Evolutionary conservation across 352 stramenopile genomes (phyloP).

Genomic region (Globisporangium radiosum): DNA sequence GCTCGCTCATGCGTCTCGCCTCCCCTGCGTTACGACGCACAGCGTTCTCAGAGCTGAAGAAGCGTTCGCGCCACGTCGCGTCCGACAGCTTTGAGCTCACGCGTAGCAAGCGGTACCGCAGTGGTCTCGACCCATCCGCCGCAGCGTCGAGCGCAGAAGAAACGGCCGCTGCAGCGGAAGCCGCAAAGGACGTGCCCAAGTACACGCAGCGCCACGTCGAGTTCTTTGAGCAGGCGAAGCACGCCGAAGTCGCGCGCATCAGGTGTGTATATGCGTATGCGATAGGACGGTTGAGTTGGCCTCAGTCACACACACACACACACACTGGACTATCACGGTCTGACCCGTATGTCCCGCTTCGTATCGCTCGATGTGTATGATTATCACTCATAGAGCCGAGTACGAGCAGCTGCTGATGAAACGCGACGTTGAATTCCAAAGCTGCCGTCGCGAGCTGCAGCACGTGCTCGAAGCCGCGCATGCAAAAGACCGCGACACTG

Average conservation of each 20-base stretch:
- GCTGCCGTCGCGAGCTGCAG: conserved; percentile 42
- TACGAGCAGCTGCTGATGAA: conserved; percentile 82
- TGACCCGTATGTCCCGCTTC: too few relatives aligned
- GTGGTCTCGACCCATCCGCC: conserved; percentile 1
- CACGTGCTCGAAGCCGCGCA: conserved; percentile 33
- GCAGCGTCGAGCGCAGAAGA: conserved; percentile 10
- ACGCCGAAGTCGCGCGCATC: conserved; percentile 72
- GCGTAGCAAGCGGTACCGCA: conserved; percentile 60
- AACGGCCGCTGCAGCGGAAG: conserved; percentile 19
- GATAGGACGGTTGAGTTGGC: not conserved
- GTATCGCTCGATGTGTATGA: not conserved
- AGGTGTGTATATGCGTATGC: conserved; percentile 17
- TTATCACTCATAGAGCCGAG: conserved; percentile 25
- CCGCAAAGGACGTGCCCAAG: conserved; percentile 59
- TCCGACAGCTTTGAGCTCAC: conserved; percentile 48
- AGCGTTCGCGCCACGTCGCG: conserved; percentile 48
- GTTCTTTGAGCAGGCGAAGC: conserved; percentile 84
- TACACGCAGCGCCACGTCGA: conserved; percentile 84
- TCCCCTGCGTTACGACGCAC: not conserved
- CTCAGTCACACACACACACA: too few relatives aligned
- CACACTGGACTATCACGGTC: too few relatives aligned
- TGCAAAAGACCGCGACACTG: conserved; percentile 42
- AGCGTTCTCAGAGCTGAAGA: conserved; percentile 64
- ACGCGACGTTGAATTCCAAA: conserved; percentile 71
- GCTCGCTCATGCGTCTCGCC: not conserved